A percentile compares a stretch with the other conserved stretches of the same genome.
These are phyloP conservation scores for Rosa hybrid DNA, from an alignment of 331 rosid genomes.

Conservation along the genomic window DNA sequence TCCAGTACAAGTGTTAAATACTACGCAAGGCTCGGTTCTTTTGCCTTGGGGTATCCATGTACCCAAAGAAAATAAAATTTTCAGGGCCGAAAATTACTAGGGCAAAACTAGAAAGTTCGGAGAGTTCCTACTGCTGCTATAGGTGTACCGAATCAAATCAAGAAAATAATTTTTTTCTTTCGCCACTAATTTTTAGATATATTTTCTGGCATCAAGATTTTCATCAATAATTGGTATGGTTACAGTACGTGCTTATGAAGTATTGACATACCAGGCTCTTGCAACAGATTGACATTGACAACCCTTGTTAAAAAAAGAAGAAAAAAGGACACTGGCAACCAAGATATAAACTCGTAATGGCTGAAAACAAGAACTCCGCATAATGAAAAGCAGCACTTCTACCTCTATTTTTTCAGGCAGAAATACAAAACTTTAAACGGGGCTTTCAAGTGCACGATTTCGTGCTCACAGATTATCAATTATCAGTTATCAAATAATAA, in stretches of 20 bases:
- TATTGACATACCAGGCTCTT: neutral
- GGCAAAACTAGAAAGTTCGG: too few species aligned
- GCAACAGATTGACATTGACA: neutral
- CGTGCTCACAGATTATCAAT: conserved; percentile 1
- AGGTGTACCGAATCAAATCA: neutral
- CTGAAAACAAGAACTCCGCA: neutral
- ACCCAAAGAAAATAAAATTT: too few species aligned
- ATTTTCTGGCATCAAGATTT: neutral
- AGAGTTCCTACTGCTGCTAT: too few species aligned
- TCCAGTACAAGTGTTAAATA: too few species aligned
- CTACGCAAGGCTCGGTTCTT: neutral
- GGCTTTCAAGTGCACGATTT: neutral
- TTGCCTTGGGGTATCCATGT: too few species aligned
- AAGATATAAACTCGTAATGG: neutral
- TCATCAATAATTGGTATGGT: neutral
- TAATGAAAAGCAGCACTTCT: neutral
- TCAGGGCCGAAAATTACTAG: too few species aligned
- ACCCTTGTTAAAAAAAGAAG: too few species aligned
- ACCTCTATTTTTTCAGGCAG: neutral
- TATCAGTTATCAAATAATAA: conserved; percentile 8
- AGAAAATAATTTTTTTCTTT: neutral
- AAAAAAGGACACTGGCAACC: neutral
- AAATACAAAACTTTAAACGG: neutral
- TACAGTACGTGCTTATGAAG: neutral
- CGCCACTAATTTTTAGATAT: neutral